Base-by-base conservation (phyloP, 441 rosid species). In the Lagerstroemia fauriei region DNA sequence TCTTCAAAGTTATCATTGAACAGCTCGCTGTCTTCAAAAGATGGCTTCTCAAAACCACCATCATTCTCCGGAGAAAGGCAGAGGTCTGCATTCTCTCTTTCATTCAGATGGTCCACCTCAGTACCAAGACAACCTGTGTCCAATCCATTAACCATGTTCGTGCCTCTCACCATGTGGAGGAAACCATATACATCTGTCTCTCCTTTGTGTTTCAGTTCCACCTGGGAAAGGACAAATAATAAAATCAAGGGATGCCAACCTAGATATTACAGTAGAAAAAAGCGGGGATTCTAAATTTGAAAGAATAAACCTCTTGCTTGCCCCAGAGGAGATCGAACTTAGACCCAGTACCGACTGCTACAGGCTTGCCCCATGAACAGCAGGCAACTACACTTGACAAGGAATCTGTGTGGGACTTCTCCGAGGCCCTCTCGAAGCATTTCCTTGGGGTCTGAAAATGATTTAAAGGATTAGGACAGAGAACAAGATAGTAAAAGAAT, bases 391-490 rank as follows among this genome's bases (percentile, higher is more conserved):
- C 85, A 68, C 96, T 93, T 76, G 97, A 88, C 70, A 95, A 87
- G 80, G 93, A 75, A 90, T 97, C 98, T 59, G 77, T 80, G 71
- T 94, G 92, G 82, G 95, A 91, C 86, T 95, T 97, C 86, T 91
- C 98, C 59, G 99, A 95, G 74, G 99, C 99, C 87, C 88, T 92
- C 90, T 97, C 98, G 81, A 97, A 97, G 86, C 98, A 95, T 89
- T 80, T 93, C 87, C 90, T 89, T 50, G 99, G 98, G 7, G 93
- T 88, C 99, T 97, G 84, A 84, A 81, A 74, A 85, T 71, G 83
- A 85, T 83, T 50, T 53, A 76, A 44, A 85, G 10, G 85, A 69
- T 74, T 69, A 80, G 31, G 57, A 31, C 59, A 77, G 59, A 53
- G 24, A 14, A n/a, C 47, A 75, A 68, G 44, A 79, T 70, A 66